Evolutionary conservation across 768 basidiomycete genomes (phyloP).

Genomic region (Lepiota brunneoincarnata): DNA sequence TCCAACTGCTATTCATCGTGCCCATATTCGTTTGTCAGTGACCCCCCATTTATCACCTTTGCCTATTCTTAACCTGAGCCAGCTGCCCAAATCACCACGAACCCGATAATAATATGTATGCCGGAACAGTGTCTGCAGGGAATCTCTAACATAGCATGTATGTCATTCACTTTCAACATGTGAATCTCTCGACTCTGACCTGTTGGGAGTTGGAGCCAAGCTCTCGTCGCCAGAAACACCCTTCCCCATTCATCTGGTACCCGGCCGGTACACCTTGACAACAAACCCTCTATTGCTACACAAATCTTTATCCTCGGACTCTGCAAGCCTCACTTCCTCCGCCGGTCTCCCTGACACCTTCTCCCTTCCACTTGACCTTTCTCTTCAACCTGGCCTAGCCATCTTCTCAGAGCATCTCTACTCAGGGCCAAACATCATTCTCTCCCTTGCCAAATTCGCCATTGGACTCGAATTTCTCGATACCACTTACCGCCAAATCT

Average conservation of each 20-base stretch:
- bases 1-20: slow-evolving; percentile 9
- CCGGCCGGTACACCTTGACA: slow-evolving; percentile 70
- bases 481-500: slow-evolving; percentile 53
- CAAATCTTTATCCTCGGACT: slow-evolving; percentile 59
- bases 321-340: slow-evolving; percentile 54
- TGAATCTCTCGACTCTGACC: slow-evolving; percentile 18
- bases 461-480: slow-evolving; percentile 46
- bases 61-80: slow-evolving; percentile 18
- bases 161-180: slow-evolving; percentile 35
- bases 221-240: slow-evolving; percentile 55
- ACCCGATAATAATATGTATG: slow-evolving; percentile 70
- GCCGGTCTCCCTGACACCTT: slow-evolving; percentile 60
- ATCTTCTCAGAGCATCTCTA: slow-evolving; percentile 62
- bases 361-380: slow-evolving; percentile 62
- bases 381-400: slow-evolving; percentile 64
- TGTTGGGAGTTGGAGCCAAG: slow-evolving; percentile 59
- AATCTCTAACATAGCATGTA: slow-evolving; percentile 70
- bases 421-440: slow-evolving; percentile 62
- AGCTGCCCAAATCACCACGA: slow-evolving; percentile 49
- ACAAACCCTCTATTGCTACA: slow-evolving; percentile 75
- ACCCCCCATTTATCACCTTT: not conserved
- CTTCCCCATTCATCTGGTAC: slow-evolving; percentile 64
- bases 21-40: slow-evolving; percentile 5
- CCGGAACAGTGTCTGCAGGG: slow-evolving; percentile 87
- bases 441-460: slow-evolving; percentile 48